These are phyloP conservation scores for Adiantum capillusveneris DNA, from an alignment of 75 land plant genomes.

Conservation along the genomic window DNA sequence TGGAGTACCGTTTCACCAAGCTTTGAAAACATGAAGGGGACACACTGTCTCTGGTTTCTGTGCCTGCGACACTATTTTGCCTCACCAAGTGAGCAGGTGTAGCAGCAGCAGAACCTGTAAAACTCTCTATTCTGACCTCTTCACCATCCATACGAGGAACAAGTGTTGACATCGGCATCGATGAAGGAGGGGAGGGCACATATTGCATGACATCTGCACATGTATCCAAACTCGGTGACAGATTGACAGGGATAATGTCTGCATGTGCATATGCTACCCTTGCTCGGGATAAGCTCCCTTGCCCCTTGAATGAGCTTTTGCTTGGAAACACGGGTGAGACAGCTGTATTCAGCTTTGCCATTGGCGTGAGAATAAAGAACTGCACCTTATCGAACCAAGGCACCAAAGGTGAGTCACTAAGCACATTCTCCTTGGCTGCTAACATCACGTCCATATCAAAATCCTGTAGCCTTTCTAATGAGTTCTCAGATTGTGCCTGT, in stretches of 20 bases:
- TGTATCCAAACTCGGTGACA: too few relatives aligned
- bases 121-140: too few relatives aligned
- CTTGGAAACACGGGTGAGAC: background rate
- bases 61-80: background rate
- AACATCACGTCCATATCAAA: background rate
- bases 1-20: conserved; percentile 1
- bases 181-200: too few relatives aligned
- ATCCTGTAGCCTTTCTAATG: background rate
- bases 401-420: conserved; percentile 7
- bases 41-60: background rate
- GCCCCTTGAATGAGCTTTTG: too few relatives aligned
- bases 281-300: too few relatives aligned
- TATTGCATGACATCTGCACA: too few relatives aligned
- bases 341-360: background rate
- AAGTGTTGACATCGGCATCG: too few relatives aligned
- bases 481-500: background rate
- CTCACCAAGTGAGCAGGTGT: too few relatives aligned
- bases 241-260: too few relatives aligned
- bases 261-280: too few relatives aligned
- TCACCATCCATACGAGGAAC: too few relatives aligned
- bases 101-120: too few relatives aligned
- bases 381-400: conserved; percentile 2
- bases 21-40: background rate
- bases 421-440: background rate
- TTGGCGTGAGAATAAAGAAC: conserved; percentile 5